Evolutionary conservation across 2,329 filamentous ascomycete genomes (phyloP).

Genomic region (Aspergillus novofumigatus): DNA sequence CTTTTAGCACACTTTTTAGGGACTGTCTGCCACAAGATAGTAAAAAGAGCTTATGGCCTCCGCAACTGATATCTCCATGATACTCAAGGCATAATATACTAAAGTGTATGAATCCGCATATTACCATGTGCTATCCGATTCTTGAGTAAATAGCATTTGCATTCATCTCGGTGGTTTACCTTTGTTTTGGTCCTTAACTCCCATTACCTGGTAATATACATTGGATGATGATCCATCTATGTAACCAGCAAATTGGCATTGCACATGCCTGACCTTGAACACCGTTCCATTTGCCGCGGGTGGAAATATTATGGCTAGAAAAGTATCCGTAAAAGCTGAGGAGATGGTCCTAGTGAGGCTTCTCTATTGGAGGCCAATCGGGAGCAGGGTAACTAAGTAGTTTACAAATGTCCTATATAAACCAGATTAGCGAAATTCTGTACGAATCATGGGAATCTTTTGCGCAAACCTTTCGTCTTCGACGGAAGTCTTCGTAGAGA

Average conservation of each 20-base stretch:
- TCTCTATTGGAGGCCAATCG: slow-evolving; percentile 21
- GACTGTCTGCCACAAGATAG: background rate
- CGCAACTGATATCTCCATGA: background rate
- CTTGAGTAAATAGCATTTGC: background rate
- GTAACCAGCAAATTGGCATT: background rate
- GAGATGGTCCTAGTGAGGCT: background rate
- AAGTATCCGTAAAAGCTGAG: background rate
- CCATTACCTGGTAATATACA: background rate
- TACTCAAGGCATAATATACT: background rate
- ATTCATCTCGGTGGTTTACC: background rate
- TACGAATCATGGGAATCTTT: background rate
- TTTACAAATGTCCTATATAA: slow-evolving; percentile 27
- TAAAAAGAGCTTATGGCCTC: background rate
- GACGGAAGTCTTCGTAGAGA: slow-evolving; percentile 35
- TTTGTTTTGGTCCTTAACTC: background rate
- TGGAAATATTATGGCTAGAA: background rate
- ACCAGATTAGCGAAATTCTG: slow-evolving; percentile 3
- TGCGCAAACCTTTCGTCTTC: slow-evolving; percentile 19
- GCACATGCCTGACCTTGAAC: background rate
- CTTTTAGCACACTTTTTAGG: background rate
- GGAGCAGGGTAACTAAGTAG: slow-evolving; percentile 37
- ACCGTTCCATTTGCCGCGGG: background rate
- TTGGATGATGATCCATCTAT: background rate
- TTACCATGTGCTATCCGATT: too few relatives aligned
- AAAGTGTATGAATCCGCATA: background rate